Evolutionary conservation across 2,329 filamentous ascomycete genomes (phyloP), one percentile per base, ranked within the genome.

Genomic region (Epicoccum nigrum): DNA sequence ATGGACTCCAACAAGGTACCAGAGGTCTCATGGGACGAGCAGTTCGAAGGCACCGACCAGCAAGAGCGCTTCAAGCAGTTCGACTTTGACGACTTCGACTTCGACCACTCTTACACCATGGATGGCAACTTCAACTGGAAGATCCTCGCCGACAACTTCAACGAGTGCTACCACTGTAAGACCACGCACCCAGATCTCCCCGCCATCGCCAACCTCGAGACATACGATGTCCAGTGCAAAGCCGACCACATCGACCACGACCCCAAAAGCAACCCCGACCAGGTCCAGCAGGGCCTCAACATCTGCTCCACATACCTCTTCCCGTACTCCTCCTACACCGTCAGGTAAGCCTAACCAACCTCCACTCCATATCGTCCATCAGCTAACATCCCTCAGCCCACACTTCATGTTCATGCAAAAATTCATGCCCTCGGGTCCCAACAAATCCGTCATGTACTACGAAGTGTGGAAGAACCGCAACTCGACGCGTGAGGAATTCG

Each of bases 151-250:
- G 84, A 86, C 64, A 86, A 86, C 73, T 87, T 85, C 75, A 87
- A 87, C 65, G 83, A 84, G 64, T 86, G 83, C 64, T 87, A 86
- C 60, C 83, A 86, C 73, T 86, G 83, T 73, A 78, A 79, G 42
- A 81, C 79, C 1, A 79, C 82, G 2, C 83, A 86, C 58, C 83
- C 84, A 2, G 81, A 83, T 50, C 80, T 85, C 25, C 76, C 81
- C 4, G 61, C 57, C 33, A 75, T 86, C n/a, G 78, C 83, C 35
- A 81, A 86, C 52, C 76, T 86, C 31, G 77, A 79, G 51, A 79
- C 79, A 3, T 86, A 85, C 69, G 60, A 64, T 27, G 69, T 72
- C 21, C 53, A 69, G 46, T 62, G 62, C 49, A 53, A 54, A 2
- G 63, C 60, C 3, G 68, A 65, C 20, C 65, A 70, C 51, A 67